phyloP scores from a whole-genome alignment of 1,284 basidiomycete genomes.

The Sanghuangporus sanghuang region DNA sequence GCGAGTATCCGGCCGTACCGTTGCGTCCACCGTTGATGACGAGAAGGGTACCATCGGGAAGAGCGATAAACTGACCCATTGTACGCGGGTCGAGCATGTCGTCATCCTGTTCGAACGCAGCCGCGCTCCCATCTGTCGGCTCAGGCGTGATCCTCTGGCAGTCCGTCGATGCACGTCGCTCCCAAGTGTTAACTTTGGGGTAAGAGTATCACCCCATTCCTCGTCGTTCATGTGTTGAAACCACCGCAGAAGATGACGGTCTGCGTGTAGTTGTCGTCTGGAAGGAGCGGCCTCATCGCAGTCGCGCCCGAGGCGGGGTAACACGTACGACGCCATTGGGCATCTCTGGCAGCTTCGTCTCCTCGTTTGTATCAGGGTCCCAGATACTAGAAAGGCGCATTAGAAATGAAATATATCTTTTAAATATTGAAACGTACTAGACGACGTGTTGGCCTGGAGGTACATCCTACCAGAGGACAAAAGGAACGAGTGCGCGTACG shows the following conservation, averaged over 20 bases:
- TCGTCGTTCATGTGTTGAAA: slow-evolving; percentile 59
- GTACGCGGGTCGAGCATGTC: slow-evolving; percentile 68
- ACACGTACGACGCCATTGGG: slow-evolving; percentile 69
- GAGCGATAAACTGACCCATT: slow-evolving; percentile 84
- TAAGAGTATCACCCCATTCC: slow-evolving; percentile 70
- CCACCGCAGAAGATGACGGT: slow-evolving; percentile 91
- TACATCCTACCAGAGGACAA: slow-evolving; percentile 82
- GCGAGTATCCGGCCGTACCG: slow-evolving; percentile 70
- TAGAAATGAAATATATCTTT: neutral
- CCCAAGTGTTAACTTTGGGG: slow-evolving; percentile 62
- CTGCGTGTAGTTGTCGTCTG: slow-evolving; percentile 82
- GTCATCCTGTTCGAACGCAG: slow-evolving; percentile 63
- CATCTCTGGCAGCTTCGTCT: slow-evolving; percentile 60
- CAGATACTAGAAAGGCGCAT: slow-evolving; percentile 47
- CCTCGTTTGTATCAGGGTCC: slow-evolving; percentile 54
- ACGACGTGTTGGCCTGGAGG: slow-evolving; percentile 81
- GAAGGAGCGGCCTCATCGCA: slow-evolving; percentile 88
- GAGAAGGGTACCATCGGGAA: slow-evolving; percentile 72
- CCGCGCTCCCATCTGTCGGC: slow-evolving; percentile 53
- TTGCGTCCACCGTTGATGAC: slow-evolving; percentile 76
- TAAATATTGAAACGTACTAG: slow-evolving; percentile 43
- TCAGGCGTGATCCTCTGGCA: slow-evolving; percentile 80
- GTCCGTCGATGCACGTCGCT: slow-evolving; percentile 55
- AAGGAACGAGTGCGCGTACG: slow-evolving; percentile 84
- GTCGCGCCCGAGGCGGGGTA: slow-evolving; percentile 91